A percentile compares a stretch with the other conserved stretches of the same genome.
These are phyloP conservation scores for Sanghuangporus weigelae DNA, from an alignment of 1,284 basidiomycete species.

Conservation along the genomic window DNA sequence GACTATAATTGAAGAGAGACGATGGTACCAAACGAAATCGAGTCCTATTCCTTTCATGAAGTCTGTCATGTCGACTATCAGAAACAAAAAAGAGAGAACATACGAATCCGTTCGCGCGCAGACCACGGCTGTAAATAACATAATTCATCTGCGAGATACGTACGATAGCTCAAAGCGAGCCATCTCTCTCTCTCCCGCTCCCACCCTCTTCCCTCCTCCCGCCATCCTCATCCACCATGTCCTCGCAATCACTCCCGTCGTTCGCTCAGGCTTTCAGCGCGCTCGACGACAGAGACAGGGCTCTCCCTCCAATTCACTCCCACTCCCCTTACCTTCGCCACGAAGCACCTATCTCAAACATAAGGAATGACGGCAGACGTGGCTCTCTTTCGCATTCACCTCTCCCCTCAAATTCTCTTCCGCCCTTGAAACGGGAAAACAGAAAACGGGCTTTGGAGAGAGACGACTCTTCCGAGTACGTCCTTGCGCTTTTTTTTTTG, in stretches of 20 bases:
- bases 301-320: neutral
- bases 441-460: slow-evolving; percentile 4
- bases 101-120: no score
- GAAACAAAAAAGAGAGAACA: no score
- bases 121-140: no score
- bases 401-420: neutral
- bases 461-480: slow-evolving; percentile 11
- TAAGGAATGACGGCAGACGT: neutral
- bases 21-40: no score
- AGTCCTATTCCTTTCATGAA: no score
- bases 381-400: neutral
- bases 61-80: no score
- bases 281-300: slow-evolving; percentile 8
- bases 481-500: neutral
- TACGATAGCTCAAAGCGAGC: no score
- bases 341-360: neutral
- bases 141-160: neutral
- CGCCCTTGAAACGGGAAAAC: slow-evolving; percentile 2
- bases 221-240: neutral
- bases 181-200: neutral
- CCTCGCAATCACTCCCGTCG: slow-evolving; percentile 14
- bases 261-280: slow-evolving; percentile 19
- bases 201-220: neutral
- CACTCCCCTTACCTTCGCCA: neutral
- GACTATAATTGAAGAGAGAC: no score